Percentiles rank a stretch among this genome's conserved stretches.
Conservation (phyloP, 169 alveolate genomes). For the Blepharisma undulans region DNA sequence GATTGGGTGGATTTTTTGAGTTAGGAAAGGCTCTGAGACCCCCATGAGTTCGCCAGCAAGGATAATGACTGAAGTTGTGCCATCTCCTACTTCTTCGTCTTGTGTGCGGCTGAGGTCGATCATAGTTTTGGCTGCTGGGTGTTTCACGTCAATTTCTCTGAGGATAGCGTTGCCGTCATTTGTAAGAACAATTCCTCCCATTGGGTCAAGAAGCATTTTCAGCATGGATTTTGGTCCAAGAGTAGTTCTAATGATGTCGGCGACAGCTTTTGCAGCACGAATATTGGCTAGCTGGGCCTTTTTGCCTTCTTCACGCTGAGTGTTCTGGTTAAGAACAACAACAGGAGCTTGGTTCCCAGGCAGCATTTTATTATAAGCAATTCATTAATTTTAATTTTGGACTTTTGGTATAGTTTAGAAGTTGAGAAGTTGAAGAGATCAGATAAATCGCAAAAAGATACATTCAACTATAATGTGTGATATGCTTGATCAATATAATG, state of each 20-base stretch:
- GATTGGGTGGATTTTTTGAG: constrained; percentile 96
- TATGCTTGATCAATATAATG: not conserved
- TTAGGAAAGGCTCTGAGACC: constrained; percentile 96
- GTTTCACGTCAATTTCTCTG: constrained; percentile 97
- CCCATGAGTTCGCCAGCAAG: constrained; percentile 99
- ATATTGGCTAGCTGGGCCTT: constrained; percentile 89
- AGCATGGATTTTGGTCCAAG: constrained; percentile 99
- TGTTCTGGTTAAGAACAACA: constrained; percentile 79
- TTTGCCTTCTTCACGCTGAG: constrained; percentile 89
- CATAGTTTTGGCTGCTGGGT: constrained; percentile 99
- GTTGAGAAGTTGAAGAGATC: no score
- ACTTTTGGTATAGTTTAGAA: not conserved
- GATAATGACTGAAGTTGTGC: constrained; percentile 99
- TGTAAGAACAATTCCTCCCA: constrained; percentile 99
- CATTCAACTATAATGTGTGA: not conserved
- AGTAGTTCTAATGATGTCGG: constrained; percentile 97
- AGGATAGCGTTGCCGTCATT: constrained; percentile 98
- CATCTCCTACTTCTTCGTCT: constrained; percentile 99
- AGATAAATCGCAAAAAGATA: not conserved
- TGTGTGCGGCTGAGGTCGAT: constrained; percentile 96
- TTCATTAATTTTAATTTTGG: not conserved
- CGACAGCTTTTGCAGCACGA: constrained; percentile 95
- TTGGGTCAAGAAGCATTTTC: constrained; percentile 98
- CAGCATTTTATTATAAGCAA: constrained; percentile 38
- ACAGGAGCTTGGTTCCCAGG: constrained; percentile 78